Evolutionary conservation across 495 filamentous ascomycete genomes (phyloP).

Genomic region (Hyaloscypha finlandica): DNA sequence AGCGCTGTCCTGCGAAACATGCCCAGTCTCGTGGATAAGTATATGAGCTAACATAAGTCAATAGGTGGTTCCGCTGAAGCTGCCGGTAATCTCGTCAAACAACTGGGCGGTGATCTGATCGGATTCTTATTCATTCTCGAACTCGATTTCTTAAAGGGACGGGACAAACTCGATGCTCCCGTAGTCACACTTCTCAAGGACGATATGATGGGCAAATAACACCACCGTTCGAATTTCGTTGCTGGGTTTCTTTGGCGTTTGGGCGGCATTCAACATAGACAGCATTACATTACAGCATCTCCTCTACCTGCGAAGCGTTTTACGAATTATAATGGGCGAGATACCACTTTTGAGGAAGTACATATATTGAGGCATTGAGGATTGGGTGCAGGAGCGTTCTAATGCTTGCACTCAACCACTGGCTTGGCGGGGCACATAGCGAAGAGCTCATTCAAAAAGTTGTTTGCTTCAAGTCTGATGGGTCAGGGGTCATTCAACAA

Average conservation of each 20-base stretch:
- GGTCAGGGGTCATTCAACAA: background rate
- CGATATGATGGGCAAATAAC: constrained; percentile 23
- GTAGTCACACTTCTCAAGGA: constrained; percentile 74
- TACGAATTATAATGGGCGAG: constrained; percentile 1
- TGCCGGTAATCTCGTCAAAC: constrained; percentile 79
- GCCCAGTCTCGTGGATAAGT: background rate
- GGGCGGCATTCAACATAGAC: constrained; percentile 31
- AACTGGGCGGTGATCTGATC: constrained; percentile 80
- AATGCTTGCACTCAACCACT: constrained; percentile 23
- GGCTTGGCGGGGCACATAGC: constrained; percentile 12
- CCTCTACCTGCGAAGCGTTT: constrained; percentile 6
- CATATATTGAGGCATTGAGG: background rate
- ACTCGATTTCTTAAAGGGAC: constrained; percentile 90
- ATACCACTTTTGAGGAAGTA: background rate
- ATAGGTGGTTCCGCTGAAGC: constrained; percentile 89
- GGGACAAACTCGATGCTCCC: constrained; percentile 81
- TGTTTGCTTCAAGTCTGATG: constrained; percentile 9
- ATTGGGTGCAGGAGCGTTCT: constrained; percentile 7
- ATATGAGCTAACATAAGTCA: background rate
- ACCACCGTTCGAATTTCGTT: background rate
- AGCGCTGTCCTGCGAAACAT: background rate
- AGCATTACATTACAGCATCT: constrained; percentile 26
- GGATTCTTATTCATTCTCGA: constrained; percentile 96
- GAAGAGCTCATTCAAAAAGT: constrained; percentile 12
- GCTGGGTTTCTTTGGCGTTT: constrained; percentile 25